A percentile compares a stretch with the other conserved stretches of the same genome.
These are phyloP conservation scores for Takakia lepidozioides DNA, from an alignment of 225 moss, liverwort and hornwort species.

Conservation along the genomic window DNA sequence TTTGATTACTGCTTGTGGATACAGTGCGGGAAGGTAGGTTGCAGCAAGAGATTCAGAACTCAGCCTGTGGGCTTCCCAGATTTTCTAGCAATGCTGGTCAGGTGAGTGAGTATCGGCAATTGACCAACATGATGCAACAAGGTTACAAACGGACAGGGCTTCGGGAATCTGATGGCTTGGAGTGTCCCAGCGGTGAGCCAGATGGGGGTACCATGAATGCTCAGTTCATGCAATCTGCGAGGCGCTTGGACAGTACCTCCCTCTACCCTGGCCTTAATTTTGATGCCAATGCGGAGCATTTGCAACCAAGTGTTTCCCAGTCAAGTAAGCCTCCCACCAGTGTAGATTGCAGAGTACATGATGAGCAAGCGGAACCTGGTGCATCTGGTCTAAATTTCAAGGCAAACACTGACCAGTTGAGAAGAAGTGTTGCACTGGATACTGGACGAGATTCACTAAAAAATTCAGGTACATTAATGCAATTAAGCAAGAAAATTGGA, in stretches of 20 bases:
- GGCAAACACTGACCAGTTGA: conserved; percentile 23
- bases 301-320: conserved; percentile 28
- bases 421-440: conserved; percentile 32
- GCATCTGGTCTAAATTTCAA: conserved; percentile 25
- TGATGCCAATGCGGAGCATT: conserved; percentile 13
- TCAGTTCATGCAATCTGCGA: conserved; percentile 12
- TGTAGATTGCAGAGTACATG: conserved; percentile 14
- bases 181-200: conserved; percentile 14
- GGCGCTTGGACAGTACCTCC: conserved; percentile 15
- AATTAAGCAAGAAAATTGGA: conserved; percentile 44
- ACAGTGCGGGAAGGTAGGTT: conserved; percentile 57
- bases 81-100: conserved; percentile 42
- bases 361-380: conserved; percentile 29
- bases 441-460: conserved; percentile 37
- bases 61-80: conserved; percentile 28
- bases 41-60: conserved; percentile 48
- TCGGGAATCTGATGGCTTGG: conserved; percentile 27
- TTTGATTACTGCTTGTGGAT: neutral
- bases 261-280: conserved; percentile 12
- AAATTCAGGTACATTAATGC: conserved; percentile 33
- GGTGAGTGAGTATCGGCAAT: conserved; percentile 22
- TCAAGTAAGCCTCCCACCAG: conserved; percentile 21
- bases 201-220: conserved; percentile 27
- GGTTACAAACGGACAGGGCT: conserved; percentile 27
- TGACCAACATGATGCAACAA: conserved; percentile 15